Evolutionary conservation across 2,329 filamentous ascomycete genomes (phyloP).

Genomic region (Grosmannia huntii): DNA sequence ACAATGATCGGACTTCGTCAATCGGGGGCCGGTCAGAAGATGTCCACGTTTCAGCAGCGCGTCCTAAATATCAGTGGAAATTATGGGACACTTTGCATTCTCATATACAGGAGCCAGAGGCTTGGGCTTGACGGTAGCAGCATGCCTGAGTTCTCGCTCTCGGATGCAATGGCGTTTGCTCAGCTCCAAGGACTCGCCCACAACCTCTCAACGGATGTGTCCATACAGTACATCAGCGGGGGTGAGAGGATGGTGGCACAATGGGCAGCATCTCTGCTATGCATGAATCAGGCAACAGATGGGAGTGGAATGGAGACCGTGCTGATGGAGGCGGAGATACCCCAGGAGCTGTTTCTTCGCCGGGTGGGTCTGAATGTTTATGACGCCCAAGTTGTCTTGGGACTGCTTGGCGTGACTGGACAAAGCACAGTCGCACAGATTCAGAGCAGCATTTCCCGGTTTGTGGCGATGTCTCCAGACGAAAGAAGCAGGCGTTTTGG

Average conservation of each 20-base stretch:
- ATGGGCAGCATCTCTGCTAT: constrained; percentile 42
- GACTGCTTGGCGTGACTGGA: constrained; percentile 20
- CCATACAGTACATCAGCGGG: constrained; percentile 35
- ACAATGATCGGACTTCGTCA: constrained; percentile 63
- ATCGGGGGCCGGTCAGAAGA: constrained; percentile 2
- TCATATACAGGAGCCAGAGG: constrained; percentile 46
- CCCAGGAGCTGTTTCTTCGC: constrained; percentile 56
- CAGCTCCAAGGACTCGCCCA: constrained; percentile 38
- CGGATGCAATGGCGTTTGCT: constrained; percentile 31
- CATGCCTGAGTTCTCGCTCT: constrained; percentile 21
- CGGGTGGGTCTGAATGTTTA: constrained; percentile 56
- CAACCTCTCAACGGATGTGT: constrained; percentile 25
- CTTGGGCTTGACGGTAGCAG: constrained; percentile 18
- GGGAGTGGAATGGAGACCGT: constrained; percentile 13
- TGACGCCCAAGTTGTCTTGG: constrained; percentile 53
- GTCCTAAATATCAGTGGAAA: constrained; percentile 30
- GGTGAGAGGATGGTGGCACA: constrained; percentile 33
- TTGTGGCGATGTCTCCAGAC: constrained; percentile 41
- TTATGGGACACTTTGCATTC: constrained; percentile 55
- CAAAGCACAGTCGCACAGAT: too few relatives aligned
- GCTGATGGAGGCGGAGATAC: constrained; percentile 44
- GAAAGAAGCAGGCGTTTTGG: constrained; percentile 39
- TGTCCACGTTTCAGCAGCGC: background rate
- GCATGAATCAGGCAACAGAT: constrained; percentile 24
- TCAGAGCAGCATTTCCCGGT: constrained; percentile 28